Evolutionary conservation across 257 asterid species (phyloP).

Genomic region (Voacanga thouarsii): DNA sequence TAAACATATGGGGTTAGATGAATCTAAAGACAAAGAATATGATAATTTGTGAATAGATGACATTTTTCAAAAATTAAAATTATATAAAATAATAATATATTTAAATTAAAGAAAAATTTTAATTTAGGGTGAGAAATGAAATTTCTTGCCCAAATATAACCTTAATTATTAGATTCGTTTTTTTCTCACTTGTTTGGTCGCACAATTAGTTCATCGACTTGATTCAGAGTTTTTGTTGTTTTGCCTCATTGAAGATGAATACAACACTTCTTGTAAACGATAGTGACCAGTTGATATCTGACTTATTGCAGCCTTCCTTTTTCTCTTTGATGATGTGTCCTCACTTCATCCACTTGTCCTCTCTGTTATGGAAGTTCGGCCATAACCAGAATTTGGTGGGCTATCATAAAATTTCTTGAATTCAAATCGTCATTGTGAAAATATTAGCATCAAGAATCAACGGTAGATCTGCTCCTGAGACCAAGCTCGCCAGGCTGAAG

Average conservation of each 20-base stretch:
- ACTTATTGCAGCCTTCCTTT: not conserved
- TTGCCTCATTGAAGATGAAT: not conserved
- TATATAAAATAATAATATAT: no score
- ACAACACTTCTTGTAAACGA: not conserved
- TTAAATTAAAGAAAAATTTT: no score
- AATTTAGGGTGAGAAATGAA: no score
- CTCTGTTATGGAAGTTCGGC: not conserved
- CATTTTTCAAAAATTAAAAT: no score
- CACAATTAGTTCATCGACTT: not conserved
- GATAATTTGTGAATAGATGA: no score
- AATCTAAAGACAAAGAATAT: no score
- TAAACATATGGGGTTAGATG: no score
- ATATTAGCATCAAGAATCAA: not conserved
- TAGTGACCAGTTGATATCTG: not conserved
- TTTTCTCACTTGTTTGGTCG: conserved; percentile 3
- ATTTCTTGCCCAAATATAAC: no score
- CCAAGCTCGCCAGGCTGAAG: not conserved
- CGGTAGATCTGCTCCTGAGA: not conserved
- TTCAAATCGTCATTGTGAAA: not conserved
- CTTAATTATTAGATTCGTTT: not conserved
- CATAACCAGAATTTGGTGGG: not conserved
- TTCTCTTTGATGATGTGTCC: not conserved
- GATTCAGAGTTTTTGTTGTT: not conserved
- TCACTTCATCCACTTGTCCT: conserved; percentile 7
- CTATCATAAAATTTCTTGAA: not conserved